Conservation (phyloP, 768 basidiomycete species). For the Strobilomyces dryophilus region DNA sequence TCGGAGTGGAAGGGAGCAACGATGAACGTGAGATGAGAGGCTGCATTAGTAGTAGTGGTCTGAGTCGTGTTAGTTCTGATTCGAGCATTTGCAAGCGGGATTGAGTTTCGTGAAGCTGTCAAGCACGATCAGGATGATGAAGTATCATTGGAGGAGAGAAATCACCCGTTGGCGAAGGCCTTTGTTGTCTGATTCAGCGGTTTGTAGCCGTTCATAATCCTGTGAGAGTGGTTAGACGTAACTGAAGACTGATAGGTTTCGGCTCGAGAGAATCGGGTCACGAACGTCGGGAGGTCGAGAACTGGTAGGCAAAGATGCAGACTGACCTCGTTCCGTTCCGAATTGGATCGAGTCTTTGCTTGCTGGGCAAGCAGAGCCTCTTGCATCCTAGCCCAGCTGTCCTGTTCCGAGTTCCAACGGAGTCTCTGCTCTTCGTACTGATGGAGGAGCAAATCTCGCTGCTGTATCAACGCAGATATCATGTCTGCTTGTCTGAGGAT, state of each 20-base stretch:
- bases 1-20: constrained; percentile 19
- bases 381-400: constrained; percentile 60
- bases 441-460: constrained; percentile 53
- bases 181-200: constrained; percentile 59
- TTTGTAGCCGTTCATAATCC: constrained; percentile 53
- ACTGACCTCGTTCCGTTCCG: constrained; percentile 44
- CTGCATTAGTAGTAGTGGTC: constrained; percentile 67
- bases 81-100: constrained; percentile 53
- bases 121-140: constrained; percentile 6
- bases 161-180: constrained; percentile 56
- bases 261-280: neutral
- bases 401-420: constrained; percentile 59
- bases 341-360: constrained; percentile 36
- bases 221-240: constrained; percentile 27
- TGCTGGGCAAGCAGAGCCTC: constrained; percentile 58
- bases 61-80: constrained; percentile 58
- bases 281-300: neutral
- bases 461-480: constrained; percentile 51
- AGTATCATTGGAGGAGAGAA: constrained; percentile 1
- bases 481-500: constrained; percentile 58
- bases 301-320: neutral
- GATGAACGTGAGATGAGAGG: constrained; percentile 34
- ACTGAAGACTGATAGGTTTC: neutral
- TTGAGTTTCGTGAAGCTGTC: constrained; percentile 58
- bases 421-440: constrained; percentile 55